These are phyloP conservation scores for Calonectria multiphialidica DNA, from an alignment of 2,329 filamentous ascomycete species.

Conservation along the genomic window DNA sequence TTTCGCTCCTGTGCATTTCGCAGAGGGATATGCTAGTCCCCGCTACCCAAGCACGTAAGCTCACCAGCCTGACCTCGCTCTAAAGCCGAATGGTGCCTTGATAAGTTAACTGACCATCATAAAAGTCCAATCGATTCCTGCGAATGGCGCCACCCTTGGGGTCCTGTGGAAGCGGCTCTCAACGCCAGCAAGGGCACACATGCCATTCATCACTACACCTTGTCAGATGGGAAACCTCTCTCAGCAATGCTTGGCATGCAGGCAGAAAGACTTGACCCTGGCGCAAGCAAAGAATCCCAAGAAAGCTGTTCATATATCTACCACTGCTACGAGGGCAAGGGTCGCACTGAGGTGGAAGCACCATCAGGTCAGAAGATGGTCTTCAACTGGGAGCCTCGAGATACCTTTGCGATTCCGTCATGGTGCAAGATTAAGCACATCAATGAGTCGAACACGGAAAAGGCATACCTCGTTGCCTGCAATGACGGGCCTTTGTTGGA, in stretches of 20 bases:
- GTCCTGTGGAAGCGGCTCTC: conserved; percentile 52
- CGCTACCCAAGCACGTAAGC: conserved; percentile 61
- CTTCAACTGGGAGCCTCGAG: conserved; percentile 58
- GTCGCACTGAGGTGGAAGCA: conserved; percentile 54
- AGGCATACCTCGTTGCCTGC: conserved; percentile 50
- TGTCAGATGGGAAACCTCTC: conserved; percentile 45
- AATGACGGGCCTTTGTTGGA: conserved; percentile 51
- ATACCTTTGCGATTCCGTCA: conserved; percentile 66
- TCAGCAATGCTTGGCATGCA: conserved; percentile 60
- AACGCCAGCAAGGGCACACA: conserved; percentile 46
- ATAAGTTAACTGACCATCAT: neutral
- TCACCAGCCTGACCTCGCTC: accelerated
- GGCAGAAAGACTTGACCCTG: conserved; percentile 60
- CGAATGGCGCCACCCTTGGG: conserved; percentile 59
- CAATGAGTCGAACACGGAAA: conserved; percentile 43
- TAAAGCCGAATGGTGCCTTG: neutral
- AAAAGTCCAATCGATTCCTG: conserved; percentile 49
- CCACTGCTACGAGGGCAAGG: conserved; percentile 63
- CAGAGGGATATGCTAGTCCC: conserved; percentile 60
- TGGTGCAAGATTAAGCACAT: conserved; percentile 64
- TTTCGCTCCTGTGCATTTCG: conserved; percentile 65
- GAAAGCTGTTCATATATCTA: conserved; percentile 65
- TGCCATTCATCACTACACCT: conserved; percentile 52
- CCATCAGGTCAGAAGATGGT: conserved; percentile 46
- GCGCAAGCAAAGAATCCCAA: conserved; percentile 48